Base-by-base conservation (phyloP, 2,329 filamentous ascomycete species). In the Fonsecaea erecta region DNA sequence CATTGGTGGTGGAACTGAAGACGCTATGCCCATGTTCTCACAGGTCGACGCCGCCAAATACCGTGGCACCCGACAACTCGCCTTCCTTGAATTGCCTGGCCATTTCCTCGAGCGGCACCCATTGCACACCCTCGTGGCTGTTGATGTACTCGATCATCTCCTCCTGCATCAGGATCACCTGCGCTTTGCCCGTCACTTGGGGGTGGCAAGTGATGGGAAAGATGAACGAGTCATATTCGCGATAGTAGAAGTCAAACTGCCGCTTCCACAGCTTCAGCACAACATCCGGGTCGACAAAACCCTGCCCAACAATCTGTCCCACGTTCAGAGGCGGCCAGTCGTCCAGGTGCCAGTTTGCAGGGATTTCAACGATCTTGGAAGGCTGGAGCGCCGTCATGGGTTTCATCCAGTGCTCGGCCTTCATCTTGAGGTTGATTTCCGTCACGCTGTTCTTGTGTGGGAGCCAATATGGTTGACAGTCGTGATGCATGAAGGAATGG, bases 1-100 rank as follows among this genome's bases (percentile, higher is more conserved):
- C 6, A 48, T 26, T 24, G 18, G 18, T 48, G 11, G 43, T 12
- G 21, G 8, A 48, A 21, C 11, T 30, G 18, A 3, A n/a, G 37
- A n/a, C 37, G 37, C 3, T 6, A n/a, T 40, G 16, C 14, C 14
- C 14, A 18, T 18, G 37, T 18, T 40, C n/a, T 48, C 43, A 48
- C 43, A 48, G 3, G 43, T 48, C 43, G 7, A 48, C 43, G 21
- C 43, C 43, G 18, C 43, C 43, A 12, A 11, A 11, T 12, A 48
- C 43, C 18, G 43, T 48, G 43, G 21, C 43, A 8, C 55, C 55
- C 37, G 26, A 9, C 12, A 60, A n/a, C 37, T 51, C 46, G 12
- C 57, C 57, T 3, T 60, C 82, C 79, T 90, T 91, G 76, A 91
- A 92, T 34, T 90, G 85, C 72, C 91, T 88, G 30, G 51, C 62